phyloP scores from a whole-genome alignment of 192 early-diverging fungal species.

The Umbelopsis isabellina region DNA sequence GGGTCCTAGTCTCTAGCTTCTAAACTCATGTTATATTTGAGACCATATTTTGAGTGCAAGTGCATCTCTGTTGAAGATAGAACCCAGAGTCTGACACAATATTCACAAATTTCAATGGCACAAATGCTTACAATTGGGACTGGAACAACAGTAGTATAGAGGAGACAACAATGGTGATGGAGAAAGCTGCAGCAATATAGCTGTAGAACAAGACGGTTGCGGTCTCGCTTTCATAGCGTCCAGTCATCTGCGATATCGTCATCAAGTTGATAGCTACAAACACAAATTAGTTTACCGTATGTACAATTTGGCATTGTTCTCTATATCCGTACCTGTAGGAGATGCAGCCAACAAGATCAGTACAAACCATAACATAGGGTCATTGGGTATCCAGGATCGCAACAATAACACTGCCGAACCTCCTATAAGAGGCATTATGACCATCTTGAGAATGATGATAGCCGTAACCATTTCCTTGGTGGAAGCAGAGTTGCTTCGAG shows the following conservation, averaged over 20 bases:
- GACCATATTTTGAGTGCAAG: too few relatives aligned
- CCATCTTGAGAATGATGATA: slow-evolving; percentile 15
- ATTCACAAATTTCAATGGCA: too few relatives aligned
- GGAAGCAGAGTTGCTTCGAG: neutral
- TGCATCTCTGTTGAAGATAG: too few relatives aligned
- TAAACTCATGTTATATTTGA: too few relatives aligned
- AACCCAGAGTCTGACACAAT: too few relatives aligned
- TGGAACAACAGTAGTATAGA: neutral
- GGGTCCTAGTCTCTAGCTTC: too few relatives aligned
- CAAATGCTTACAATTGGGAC: neutral
- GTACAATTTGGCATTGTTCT: neutral
- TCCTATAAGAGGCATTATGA: slow-evolving; percentile 29
- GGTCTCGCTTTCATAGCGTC: slow-evolving; percentile 24
- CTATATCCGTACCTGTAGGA: slow-evolving; percentile 4
- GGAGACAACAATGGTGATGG: slow-evolving; percentile 8
- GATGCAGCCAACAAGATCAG: slow-evolving; percentile 25
- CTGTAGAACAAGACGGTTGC: slow-evolving; percentile 29
- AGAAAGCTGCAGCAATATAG: slow-evolving; percentile 12
- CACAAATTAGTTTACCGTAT: neutral
- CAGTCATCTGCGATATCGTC: slow-evolving; percentile 26
- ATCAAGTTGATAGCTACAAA: slow-evolving; percentile 29
- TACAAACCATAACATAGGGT: slow-evolving; percentile 34
- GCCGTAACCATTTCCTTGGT: slow-evolving; percentile 9
- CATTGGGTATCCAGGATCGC: slow-evolving; percentile 4
- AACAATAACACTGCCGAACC: slow-evolving; percentile 3